Evolutionary conservation across 768 basidiomycete genomes (phyloP), one percentile per base, ranked within the genome.

Genomic region (Tubosaeta sp.): DNA sequence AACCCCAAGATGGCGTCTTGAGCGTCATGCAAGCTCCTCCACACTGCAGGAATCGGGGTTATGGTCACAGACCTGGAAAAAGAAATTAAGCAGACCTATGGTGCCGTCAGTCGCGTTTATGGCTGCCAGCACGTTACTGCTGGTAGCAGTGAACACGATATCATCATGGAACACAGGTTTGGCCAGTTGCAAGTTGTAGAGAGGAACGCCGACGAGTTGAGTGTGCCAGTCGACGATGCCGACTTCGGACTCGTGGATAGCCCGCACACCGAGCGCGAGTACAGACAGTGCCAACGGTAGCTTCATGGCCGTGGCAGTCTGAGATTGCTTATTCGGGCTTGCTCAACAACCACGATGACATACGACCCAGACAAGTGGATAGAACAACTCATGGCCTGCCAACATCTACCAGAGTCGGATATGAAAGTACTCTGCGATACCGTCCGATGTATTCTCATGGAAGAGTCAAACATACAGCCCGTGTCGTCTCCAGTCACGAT

Each of bases 391-490:
- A 84, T 84, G 73, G 71, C 80, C 58, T 96, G 94, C 75, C 81
- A 86, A 56, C 86, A 91, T 59, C 87, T 99, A 45, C 81, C 90
- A 14, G 96, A 99, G 71, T 66, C 81, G 11, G 91, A 95, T 57
- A 96, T 99, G 83, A 95, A 94, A 66, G 73, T 85, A 38, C 83
- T 99, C 44, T 98, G 95, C 76, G 82, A 92, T 51, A 83, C 86
- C 53, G 94, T 97, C 19, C 83, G 91, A 45, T 80, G 85, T 43
- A 86, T 94, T 43, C 79, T 96, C 32, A 85, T 97, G 67, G 95
- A 99, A 68, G 95, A 99, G 68, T 93, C 88, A 49, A 99, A 98
- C 66, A 94, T 98, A 50, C 94, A 97, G 64, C 94, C 94, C 29
- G 91, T 99, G 47, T 89, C 90, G 30, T 89, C 83, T 56, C 95